Conservation (phyloP, 805 yeast genomes). For the Yarrowia sp. region DNA sequence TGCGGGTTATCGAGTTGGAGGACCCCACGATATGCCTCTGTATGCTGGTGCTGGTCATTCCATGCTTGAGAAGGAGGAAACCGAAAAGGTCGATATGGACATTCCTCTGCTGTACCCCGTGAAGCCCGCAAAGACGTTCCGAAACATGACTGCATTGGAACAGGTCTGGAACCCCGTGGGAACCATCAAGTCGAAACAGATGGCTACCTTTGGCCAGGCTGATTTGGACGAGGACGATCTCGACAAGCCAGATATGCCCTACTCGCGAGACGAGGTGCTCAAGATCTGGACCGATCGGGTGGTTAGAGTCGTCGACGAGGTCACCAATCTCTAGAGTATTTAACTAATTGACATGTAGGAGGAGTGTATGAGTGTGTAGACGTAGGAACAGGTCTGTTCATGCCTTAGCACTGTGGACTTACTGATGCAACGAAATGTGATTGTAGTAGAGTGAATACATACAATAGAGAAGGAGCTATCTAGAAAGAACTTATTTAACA, state of each 20-base stretch:
- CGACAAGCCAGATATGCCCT: conserved; percentile 21
- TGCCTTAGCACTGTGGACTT: no score
- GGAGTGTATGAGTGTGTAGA: not conserved
- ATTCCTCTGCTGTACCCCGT: conserved; percentile 26
- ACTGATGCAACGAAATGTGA: no score
- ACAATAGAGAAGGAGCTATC: no score
- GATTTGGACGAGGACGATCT: conserved; percentile 31
- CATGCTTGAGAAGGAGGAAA: conserved; percentile 16
- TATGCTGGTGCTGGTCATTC: conserved; percentile 13
- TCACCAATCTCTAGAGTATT: conserved; percentile 3
- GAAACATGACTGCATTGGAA: conserved; percentile 17
- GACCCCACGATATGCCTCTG: conserved; percentile 13
- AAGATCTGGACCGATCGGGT: conserved; percentile 36
- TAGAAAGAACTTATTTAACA: no score
- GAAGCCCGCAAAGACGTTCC: conserved; percentile 3
- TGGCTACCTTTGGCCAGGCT: conserved; percentile 36
- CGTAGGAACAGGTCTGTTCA: no score
- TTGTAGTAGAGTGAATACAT: no score
- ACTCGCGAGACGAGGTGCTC: conserved; percentile 35
- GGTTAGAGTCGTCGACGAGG: conserved; percentile 9
- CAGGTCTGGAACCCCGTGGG: conserved; percentile 36
- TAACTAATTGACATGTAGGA: not conserved
- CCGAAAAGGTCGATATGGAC: conserved; percentile 10
- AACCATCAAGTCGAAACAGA: conserved; percentile 15
- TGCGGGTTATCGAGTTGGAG: conserved; percentile 3